phyloP scores from a whole-genome alignment of 2,329 filamentous ascomycete genomes.

The Trichoderma koningiopsis region DNA sequence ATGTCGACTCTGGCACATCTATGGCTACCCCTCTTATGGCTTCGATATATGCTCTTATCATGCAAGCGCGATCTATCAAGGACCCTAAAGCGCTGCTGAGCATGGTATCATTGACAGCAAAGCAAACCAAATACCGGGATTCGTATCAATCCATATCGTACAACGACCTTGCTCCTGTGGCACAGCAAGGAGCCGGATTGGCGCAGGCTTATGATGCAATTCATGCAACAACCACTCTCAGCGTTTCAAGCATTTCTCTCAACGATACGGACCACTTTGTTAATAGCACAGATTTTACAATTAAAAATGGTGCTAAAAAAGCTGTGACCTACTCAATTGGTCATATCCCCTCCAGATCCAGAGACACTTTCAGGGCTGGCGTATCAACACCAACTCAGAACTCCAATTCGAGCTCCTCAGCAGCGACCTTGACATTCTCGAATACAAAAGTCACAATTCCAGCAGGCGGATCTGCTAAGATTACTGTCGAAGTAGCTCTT shows the following conservation, averaged over 20 bases:
- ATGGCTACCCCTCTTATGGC: constrained; percentile 62
- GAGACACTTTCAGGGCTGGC: constrained; percentile 49
- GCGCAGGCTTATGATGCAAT: constrained; percentile 63
- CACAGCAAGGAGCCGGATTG: constrained; percentile 64
- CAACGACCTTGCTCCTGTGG: constrained; percentile 52
- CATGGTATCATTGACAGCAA: constrained; percentile 52
- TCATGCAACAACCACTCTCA: constrained; percentile 55
- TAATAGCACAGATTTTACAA: constrained; percentile 52
- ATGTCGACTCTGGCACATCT: constrained; percentile 58
- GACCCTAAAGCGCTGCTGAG: constrained; percentile 53
- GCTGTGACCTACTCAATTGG: constrained; percentile 55
- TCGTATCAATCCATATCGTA: constrained; percentile 37
- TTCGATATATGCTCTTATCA: constrained; percentile 57
- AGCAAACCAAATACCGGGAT: constrained; percentile 52
- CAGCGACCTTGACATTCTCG: constrained; percentile 48
- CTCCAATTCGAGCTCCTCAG: constrained; percentile 46
- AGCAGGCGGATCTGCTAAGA: constrained; percentile 45
- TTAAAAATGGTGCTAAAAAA: constrained; percentile 55
- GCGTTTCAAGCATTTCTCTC: constrained; percentile 59
- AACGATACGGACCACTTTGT: constrained; percentile 64
- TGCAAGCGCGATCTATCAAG: constrained; percentile 52
- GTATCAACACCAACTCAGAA: constrained; percentile 44
- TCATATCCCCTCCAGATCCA: constrained; percentile 53
- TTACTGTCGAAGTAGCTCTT: constrained; percentile 49
- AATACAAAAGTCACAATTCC: constrained; percentile 47